Base-by-base conservation (phyloP, 169 alveolate species). In the Cryptosporidium felis region DNA sequence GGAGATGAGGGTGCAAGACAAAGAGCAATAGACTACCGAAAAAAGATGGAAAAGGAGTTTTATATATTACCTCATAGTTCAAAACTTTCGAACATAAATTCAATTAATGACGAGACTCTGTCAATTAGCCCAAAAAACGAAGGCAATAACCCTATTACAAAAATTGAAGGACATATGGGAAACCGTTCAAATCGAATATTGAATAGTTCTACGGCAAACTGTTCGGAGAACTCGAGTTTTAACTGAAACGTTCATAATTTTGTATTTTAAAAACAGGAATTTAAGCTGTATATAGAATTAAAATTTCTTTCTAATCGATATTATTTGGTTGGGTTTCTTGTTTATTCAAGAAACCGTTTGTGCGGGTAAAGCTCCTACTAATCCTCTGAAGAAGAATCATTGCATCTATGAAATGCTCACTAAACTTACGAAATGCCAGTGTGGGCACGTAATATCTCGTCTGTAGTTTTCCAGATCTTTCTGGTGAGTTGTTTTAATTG, bases 1-100 rank as follows among this genome's bases (percentile, higher is more conserved):
- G 85, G 85, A 53, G 85, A 74, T 16, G 85, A 74, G 12, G 85
- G 85, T 18, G 85, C 85, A 10, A 74, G 66, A 74, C 85, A 74
- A 36, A 74, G 30, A 21, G 85, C 85, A 40, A 74, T 74, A 38
- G 85, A 74, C 32, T 74, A 74, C 56, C 85, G 85, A 6, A 74
- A 53, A 38, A 74, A 53, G 28, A 74, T 74, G 85, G 85, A 74
- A 36, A 49, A 56, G 42, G 85, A 74, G 16, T 74, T 74, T 34
- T 74, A 74, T 38, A 2, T 58, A 16, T n/a, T 30, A 9, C 66
- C 63, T 21, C n/a, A n/a, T n/a, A 14, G 41, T 34, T 53, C 85
- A 26, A 74, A 56, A 23, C 18, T 56, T 23, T 56, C 63, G 3
- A 56, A 28, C n/a, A n/a, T n/a, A 56, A 26, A 26, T n/a, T 56